Percentiles rank a stretch among this genome's conserved stretches.
phyloP scores from a whole-genome alignment of 495 filamentous ascomycete genomes.

The Lindgomyces ingoldianus region DNA sequence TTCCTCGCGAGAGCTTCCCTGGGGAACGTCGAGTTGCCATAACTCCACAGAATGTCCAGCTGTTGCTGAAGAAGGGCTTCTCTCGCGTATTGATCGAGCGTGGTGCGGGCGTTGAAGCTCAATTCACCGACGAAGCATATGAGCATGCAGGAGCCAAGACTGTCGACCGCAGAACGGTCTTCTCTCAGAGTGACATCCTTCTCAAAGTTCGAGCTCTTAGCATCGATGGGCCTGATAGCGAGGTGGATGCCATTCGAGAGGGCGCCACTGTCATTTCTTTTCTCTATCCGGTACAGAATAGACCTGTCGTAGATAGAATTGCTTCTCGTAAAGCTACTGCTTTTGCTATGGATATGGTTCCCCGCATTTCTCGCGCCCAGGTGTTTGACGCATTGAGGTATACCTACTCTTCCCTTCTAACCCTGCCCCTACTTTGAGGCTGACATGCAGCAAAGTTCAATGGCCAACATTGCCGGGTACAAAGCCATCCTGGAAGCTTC shows the following conservation, averaged over 20 bases:
- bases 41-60: conserved; percentile 73
- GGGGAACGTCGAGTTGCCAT: conserved; percentile 78
- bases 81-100: conserved; percentile 69
- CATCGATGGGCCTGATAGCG: conserved; percentile 52
- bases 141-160: conserved; percentile 70
- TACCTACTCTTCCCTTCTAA: not conserved
- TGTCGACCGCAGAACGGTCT: conserved; percentile 62
- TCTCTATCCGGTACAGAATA: conserved; percentile 73
- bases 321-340: conserved; percentile 62
- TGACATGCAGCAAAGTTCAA: conserved; percentile 49
- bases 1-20: conserved; percentile 68
- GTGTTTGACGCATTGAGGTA: conserved; percentile 71
- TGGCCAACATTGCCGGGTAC: conserved; percentile 87
- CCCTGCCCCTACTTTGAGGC: not conserved
- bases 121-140: conserved; percentile 71
- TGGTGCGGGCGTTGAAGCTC: conserved; percentile 70
- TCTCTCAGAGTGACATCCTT: conserved; percentile 70
- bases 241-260: conserved; percentile 61
- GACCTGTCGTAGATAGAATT: conserved; percentile 64
- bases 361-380: conserved; percentile 66
- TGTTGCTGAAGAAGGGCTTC: conserved; percentile 79
- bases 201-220: conserved; percentile 76
- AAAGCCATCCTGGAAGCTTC: conserved; percentile 82
- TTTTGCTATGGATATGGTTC: conserved; percentile 86
- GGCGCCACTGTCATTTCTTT: conserved; percentile 73